phyloP scores from a whole-genome alignment of 2,329 filamentous ascomycete species.

The Hortaea sp. region DNA sequence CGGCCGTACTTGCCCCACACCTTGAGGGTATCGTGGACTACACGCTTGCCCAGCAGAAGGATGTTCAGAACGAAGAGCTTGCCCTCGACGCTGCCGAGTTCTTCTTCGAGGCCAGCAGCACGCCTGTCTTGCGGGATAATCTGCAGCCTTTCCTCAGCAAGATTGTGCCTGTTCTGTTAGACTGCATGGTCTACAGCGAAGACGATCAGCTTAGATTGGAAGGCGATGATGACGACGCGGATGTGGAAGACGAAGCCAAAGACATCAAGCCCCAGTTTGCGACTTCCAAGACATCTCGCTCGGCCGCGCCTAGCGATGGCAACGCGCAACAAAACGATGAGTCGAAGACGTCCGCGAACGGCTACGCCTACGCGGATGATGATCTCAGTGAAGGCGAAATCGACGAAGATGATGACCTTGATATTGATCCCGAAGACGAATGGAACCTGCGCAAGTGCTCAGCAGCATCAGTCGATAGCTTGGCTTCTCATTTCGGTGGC shows the following conservation, averaged over 20 bases:
- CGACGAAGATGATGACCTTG: constrained; percentile 60
- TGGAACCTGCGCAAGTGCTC: constrained; percentile 98
- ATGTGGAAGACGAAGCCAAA: constrained; percentile 78
- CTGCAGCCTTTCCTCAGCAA: constrained; percentile 69
- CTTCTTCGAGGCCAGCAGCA: constrained; percentile 88
- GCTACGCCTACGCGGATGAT: constrained; percentile 41
- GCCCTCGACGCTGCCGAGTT: constrained; percentile 95
- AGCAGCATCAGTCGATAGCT: constrained; percentile 85
- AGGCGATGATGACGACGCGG: constrained; percentile 69
- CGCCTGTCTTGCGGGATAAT: constrained; percentile 65
- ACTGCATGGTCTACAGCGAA: constrained; percentile 93
- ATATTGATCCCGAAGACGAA: constrained; percentile 70
- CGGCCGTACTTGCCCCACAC: constrained; percentile 83
- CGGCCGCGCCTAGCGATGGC: constrained; percentile 43
- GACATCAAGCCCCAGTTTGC: constrained; percentile 92
- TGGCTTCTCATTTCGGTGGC: constrained; percentile 79
- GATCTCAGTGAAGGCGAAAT: constrained; percentile 84
- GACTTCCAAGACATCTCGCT: constrained; percentile 45
- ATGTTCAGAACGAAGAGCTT: constrained; percentile 71
- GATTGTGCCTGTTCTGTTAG: constrained; percentile 81
- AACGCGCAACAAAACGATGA: constrained; percentile 46
- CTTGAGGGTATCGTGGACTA: constrained; percentile 84
- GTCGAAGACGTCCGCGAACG: constrained; percentile 31
- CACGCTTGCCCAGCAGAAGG: constrained; percentile 79
- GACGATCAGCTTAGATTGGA: constrained; percentile 84